Conservation (phyloP, 192 early-diverging fungal genomes). For the Entomortierella beljakovae region DNA sequence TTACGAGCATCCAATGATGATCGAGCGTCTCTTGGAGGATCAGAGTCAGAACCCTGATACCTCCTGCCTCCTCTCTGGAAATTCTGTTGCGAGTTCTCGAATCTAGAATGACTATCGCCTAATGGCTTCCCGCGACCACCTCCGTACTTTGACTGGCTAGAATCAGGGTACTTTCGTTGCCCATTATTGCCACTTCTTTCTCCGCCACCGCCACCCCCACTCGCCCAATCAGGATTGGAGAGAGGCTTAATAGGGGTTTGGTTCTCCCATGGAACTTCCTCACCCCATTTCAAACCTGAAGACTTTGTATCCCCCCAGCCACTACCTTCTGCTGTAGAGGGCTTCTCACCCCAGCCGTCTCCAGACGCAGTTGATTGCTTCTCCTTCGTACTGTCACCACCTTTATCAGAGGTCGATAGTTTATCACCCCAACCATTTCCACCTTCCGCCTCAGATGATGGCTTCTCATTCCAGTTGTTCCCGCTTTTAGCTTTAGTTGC, state of each 20-base stretch:
- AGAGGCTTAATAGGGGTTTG: neutral
- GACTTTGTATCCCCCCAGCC: neutral
- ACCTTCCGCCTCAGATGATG: neutral
- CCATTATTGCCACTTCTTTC: neutral
- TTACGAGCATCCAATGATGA: conserved; percentile 31
- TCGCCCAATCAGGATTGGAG: neutral
- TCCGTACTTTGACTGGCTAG: neutral
- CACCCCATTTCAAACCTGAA: conserved; percentile 1
- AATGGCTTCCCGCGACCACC: neutral
- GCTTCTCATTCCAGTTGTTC: neutral
- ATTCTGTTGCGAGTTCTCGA: neutral
- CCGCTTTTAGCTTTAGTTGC: neutral
- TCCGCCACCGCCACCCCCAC: neutral
- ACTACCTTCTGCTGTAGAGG: neutral
- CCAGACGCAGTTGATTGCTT: neutral
- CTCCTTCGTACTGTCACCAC: neutral
- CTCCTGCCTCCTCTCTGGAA: conserved; percentile 9
- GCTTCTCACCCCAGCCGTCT: conserved; percentile 5
- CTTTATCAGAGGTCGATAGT: neutral
- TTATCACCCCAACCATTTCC: neutral
- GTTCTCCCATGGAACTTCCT: conserved; percentile 15
- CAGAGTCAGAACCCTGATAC: conserved; percentile 10
- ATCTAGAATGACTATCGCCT: conserved; percentile 3
- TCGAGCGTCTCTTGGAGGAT: conserved; percentile 19
- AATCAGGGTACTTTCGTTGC: neutral